Evolutionary conservation across 2,329 filamentous ascomycete species (phyloP), one percentile per base, ranked within the genome.

Genomic region (Aspergillus quadricinctus): DNA sequence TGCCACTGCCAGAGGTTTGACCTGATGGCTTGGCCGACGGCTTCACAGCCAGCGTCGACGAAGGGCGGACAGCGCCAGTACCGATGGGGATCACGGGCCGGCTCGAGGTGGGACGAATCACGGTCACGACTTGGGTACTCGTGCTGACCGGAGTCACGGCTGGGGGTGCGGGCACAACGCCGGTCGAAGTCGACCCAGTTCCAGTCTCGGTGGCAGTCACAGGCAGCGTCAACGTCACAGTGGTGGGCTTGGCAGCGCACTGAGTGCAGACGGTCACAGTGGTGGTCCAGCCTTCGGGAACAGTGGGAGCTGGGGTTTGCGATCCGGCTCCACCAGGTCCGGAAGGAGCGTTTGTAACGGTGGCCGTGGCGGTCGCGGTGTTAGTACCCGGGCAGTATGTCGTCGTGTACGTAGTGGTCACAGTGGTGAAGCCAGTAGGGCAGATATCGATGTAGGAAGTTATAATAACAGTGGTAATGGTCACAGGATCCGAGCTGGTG

Each of bases 361-460:
- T 67, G 17, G 68, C 61, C 5, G 69, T 68, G 11, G 68, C 61
- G 4, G 69, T 68, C n/a, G 69, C 64, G 17, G 67, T 57, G 5
- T 48, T 59, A 14, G 68, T 68, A 17, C 65, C 69, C 3, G 73
- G 71, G 58, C 71, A 75, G 52, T 71, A 69, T 4, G 68, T 73
- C 17, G 71, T 73, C 9, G 74, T 76, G 48, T 70, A 66, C 0
- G 72, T 73, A 3, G 70, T 71, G 2, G 71, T 75, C 50, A 75
- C 67, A 5, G 72, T 76, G 40, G 71, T 76, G 61, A 73, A 76
- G 5, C 76, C 75, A 27, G 73, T 75, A 3, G 75, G 71, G 56
- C 75, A 77, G 60, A 77, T 72, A 51, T 73, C 70, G 7, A 70
- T 68, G 58, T 77, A 77, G 19, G 72, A 73, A 31, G 75, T 77